A percentile compares a stretch with the other conserved stretches of the same genome.
Conservation (phyloP, 208 protist genomes). For the Trypanosomatidae sp. region DNA sequence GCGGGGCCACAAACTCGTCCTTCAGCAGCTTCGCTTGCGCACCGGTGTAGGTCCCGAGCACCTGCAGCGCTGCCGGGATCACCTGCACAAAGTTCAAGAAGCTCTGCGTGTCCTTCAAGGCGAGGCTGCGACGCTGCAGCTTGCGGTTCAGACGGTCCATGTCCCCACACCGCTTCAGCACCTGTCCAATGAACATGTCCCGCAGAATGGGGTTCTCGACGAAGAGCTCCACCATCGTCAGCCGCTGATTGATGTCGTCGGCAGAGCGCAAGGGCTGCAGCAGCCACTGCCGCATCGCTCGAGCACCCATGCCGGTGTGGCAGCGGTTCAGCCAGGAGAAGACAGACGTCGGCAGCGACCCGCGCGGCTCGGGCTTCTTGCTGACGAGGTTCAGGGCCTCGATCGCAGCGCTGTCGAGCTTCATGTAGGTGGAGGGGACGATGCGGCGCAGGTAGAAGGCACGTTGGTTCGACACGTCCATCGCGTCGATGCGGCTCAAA, state of each 20-base stretch:
- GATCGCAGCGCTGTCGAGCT: conserved; percentile 93
- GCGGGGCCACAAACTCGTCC: conserved; percentile 81
- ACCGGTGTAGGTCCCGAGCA: conserved; percentile 70
- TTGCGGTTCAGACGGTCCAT: conserved; percentile 93
- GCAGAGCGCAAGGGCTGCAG: conserved; percentile 95
- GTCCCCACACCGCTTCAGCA: conserved; percentile 92
- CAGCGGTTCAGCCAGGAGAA: conserved; percentile 97
- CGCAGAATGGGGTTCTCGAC: conserved; percentile 84
- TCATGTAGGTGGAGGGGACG: conserved; percentile 90
- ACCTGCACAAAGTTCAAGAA: conserved; percentile 86
- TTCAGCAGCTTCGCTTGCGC: conserved; percentile 72
- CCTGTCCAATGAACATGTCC: conserved; percentile 73
- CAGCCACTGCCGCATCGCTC: conserved; percentile 97
- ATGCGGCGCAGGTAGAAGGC: conserved; percentile 82
- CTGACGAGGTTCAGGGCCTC: conserved; percentile 92
- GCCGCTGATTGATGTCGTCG: conserved; percentile 92
- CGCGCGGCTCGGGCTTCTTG: conserved; percentile 79
- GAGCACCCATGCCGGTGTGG: conserved; percentile 94
- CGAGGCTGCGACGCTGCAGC: conserved; percentile 79
- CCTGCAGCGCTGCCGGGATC: conserved; percentile 58
- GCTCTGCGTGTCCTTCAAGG: conserved; percentile 87
- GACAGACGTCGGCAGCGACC: conserved; percentile 73
- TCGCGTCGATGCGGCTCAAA: conserved; percentile 58
- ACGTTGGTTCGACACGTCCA: conserved; percentile 67
- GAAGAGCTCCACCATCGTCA: conserved; percentile 94